Evolutionary conservation across 2,329 filamentous ascomycete species (phyloP).

Genomic region (Emergomyces africanus): DNA sequence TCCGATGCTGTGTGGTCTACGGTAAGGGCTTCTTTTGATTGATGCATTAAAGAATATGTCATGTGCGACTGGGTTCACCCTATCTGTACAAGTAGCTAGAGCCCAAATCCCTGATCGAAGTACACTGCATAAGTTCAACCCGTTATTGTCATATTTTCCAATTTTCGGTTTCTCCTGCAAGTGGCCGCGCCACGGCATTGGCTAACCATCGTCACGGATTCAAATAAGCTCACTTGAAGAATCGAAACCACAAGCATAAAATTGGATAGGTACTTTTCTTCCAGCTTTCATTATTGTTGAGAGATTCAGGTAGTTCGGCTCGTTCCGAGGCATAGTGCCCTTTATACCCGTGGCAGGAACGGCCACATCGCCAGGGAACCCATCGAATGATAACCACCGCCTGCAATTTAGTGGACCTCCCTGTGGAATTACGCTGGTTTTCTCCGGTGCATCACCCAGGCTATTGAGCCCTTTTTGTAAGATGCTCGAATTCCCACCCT

Average conservation of each 20-base stretch:
- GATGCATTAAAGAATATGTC: conserved; percentile 5
- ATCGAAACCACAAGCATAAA: background rate
- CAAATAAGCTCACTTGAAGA: background rate
- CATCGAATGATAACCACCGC: background rate
- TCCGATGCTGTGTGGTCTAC: background rate
- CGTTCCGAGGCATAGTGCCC: background rate
- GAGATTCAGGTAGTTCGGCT: background rate
- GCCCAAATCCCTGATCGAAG: background rate
- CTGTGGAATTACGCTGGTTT: background rate
- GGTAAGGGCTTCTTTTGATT: background rate
- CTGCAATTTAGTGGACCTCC: background rate
- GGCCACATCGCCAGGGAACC: background rate
- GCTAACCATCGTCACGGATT: conserved; percentile 1
- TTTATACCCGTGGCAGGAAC: background rate
- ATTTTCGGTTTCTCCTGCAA: background rate
- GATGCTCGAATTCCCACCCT: background rate
- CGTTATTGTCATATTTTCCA: conserved; percentile 1
- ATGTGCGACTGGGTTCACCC: conserved; percentile 2
- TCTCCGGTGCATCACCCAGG: background rate
- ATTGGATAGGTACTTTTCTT: background rate
- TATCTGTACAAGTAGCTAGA: background rate
- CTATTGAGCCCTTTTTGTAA: background rate
- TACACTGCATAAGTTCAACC: background rate
- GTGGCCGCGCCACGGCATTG: conserved; percentile 1
- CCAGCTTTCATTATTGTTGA: background rate